Evolutionary conservation across 805 yeast genomes (phyloP).

Genomic region (Candida silvicultrix): DNA sequence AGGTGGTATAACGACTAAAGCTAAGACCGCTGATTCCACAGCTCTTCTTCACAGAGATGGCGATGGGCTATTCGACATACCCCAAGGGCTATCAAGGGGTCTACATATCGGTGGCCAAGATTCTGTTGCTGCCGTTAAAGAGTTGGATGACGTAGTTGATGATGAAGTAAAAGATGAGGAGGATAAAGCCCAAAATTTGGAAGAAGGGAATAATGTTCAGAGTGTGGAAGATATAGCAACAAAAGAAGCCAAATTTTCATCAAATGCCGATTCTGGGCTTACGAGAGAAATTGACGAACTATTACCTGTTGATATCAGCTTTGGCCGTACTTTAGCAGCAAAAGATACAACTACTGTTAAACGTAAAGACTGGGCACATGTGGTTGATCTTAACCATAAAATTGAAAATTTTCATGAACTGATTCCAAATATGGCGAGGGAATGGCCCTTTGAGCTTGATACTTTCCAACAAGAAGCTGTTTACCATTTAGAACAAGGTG

Average conservation of each 20-base stretch:
- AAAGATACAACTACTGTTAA: constrained; percentile 18
- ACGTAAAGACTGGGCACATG: constrained; percentile 87
- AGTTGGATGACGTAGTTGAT: constrained; percentile 11
- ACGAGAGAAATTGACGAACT: constrained; percentile 40
- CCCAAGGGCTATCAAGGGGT: constrained; percentile 81
- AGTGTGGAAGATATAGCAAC: constrained; percentile 2
- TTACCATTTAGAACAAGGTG: constrained; percentile 94
- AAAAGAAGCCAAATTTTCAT: background rate
- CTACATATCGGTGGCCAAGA: constrained; percentile 23
- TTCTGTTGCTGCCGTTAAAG: constrained; percentile 1
- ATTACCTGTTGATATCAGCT: constrained; percentile 43
- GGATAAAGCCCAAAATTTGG: background rate
- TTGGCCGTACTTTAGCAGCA: constrained; percentile 32
- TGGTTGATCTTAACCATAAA: constrained; percentile 79
- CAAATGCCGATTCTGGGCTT: constrained; percentile 5
- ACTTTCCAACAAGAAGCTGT: constrained; percentile 96
- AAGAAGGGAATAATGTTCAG: too few relatives aligned
- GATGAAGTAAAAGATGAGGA: constrained; percentile 24
- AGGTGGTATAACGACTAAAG: constrained; percentile 57
- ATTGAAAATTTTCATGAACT: constrained; percentile 81
- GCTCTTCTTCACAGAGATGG: constrained; percentile 55
- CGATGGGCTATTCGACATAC: constrained; percentile 73
- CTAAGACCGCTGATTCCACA: constrained; percentile 27
- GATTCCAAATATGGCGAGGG: constrained; percentile 89
- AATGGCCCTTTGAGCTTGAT: constrained; percentile 93